phyloP scores from a whole-genome alignment of 352 stramenopile species.

The Globisporangium yorkense region DNA sequence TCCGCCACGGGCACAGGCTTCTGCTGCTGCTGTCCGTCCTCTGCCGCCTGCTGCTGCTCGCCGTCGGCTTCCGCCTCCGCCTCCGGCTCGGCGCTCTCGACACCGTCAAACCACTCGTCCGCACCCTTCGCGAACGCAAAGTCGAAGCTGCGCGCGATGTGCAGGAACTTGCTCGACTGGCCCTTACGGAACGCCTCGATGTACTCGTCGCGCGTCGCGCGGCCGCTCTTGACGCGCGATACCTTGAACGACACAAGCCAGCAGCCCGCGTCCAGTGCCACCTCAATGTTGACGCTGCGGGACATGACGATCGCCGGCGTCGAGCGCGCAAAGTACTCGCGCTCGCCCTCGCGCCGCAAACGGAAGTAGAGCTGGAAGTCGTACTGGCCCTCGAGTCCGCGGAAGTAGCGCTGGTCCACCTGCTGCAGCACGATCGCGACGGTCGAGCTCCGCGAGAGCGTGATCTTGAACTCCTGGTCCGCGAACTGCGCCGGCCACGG shows the following conservation, averaged over 20 bases:
- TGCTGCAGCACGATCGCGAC: slow-evolving; percentile 35
- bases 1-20: slow-evolving; percentile 11
- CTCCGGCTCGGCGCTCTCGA: slow-evolving; percentile 11
- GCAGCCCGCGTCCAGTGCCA: slow-evolving; percentile 19
- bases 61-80: slow-evolving; percentile 14
- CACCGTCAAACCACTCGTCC: slow-evolving; percentile 14
- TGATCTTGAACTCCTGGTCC: slow-evolving; percentile 26
- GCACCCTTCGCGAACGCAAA: slow-evolving; percentile 20
- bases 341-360: slow-evolving; percentile 19
- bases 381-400: slow-evolving; percentile 34
- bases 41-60: slow-evolving; percentile 7
- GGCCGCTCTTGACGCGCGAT: slow-evolving; percentile 14
- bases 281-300: slow-evolving; percentile 32
- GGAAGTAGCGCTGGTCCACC: slow-evolving; percentile 33
- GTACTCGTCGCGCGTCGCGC: slow-evolving; percentile 15
- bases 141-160: slow-evolving; percentile 32
- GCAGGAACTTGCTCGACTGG: slow-evolving; percentile 30
- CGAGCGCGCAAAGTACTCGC: slow-evolving; percentile 22
- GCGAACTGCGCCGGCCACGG: slow-evolving; percentile 23
- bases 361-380: slow-evolving; percentile 31
- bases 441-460: slow-evolving; percentile 14
- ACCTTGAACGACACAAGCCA: slow-evolving; percentile 29
- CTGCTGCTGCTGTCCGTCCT: slow-evolving; percentile 1
- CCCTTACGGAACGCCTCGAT: slow-evolving; percentile 18
- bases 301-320: slow-evolving; percentile 20